Evolutionary conservation across 2,329 filamentous ascomycete species (phyloP), one percentile per base, ranked within the genome.

Genomic region (Dactylonectria macrodidyma): DNA sequence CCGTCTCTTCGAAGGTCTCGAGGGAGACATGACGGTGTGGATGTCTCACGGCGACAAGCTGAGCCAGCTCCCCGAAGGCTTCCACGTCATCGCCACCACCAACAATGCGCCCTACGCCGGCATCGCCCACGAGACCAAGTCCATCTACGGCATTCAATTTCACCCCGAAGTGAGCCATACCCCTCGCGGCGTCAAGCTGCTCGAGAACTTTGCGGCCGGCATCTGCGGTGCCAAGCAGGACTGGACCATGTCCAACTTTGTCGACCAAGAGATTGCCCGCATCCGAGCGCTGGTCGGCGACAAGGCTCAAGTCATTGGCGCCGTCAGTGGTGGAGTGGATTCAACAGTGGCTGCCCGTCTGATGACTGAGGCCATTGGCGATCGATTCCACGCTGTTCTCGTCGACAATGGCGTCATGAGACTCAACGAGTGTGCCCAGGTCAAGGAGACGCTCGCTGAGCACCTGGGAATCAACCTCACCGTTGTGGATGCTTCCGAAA

Each of bases 401-500:
- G 90, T 97, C 12, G 91, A 98, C 83, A 97, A 93, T 73, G 95
- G 94, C n/a, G 86, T 94, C 55, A 91, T 98, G 87, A 90, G 95
- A 47, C 86, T 95, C 47, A 91, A 97, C 78, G 95, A 98, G 81
- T 94, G 92, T 73, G 84, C 91, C 72, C 86, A 91, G 75, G 95
- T 98, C 63, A 91, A 97, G 81, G 85, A 94, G 81, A 95, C 90
- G 0, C 88, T 98, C 6, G 87, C 87, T 3, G 81, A 95, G 76
- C 91, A 95, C 72, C 88, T 98, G 1, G 93, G 93, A 3, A 97
- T 98, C 81, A 95, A 97, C 80, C 86, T 98, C 3, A 97, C 93
- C 0, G 92, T 98, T 36, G 89, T 96, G 3, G 93, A 98, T 78
- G 95, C 90, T 1, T 88, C 88, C 14, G 86, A 97, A 66, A 84